Conservation (phyloP, 768 basidiomycete species). For the Hygrocybe coccinea region DNA sequence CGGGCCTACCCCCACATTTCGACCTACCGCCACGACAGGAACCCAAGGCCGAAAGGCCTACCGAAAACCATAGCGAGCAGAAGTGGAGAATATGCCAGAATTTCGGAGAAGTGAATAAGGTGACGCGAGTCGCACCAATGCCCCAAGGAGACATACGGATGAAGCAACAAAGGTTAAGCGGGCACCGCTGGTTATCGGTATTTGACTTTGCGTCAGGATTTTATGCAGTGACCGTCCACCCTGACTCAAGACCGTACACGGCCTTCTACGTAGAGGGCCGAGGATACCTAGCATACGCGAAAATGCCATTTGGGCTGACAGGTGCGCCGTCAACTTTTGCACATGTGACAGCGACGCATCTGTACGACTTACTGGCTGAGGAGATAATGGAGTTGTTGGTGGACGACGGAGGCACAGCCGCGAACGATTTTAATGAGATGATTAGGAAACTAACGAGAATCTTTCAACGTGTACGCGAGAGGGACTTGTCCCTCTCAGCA, state of each 20-base stretch:
- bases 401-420: slow-evolving; percentile 34
- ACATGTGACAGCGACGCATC: too few species aligned
- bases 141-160: too few species aligned
- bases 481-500: slow-evolving; percentile 34
- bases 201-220: too few species aligned
- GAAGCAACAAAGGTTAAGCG: too few species aligned
- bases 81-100: slow-evolving; percentile 39
- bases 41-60: not conserved
- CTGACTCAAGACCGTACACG: too few species aligned
- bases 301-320: too few species aligned
- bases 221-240: too few species aligned
- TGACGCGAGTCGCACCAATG: too few species aligned
- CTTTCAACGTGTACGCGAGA: slow-evolving; percentile 24
- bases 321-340: too few species aligned
- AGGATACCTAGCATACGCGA: too few species aligned
- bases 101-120: slow-evolving; percentile 29
- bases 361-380: slow-evolving; percentile 23
- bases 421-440: slow-evolving; percentile 27
- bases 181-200: too few species aligned
- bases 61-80: not conserved
- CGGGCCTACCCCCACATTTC: slow-evolving; percentile 19
- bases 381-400: slow-evolving; percentile 33
- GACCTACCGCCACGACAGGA: slow-evolving; percentile 20
- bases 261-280: too few species aligned
- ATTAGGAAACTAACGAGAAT: slow-evolving; percentile 22